These are phyloP conservation scores for Colletotrichum destructivum DNA, from an alignment of 2,329 filamentous ascomycete genomes.

Conservation along the genomic window DNA sequence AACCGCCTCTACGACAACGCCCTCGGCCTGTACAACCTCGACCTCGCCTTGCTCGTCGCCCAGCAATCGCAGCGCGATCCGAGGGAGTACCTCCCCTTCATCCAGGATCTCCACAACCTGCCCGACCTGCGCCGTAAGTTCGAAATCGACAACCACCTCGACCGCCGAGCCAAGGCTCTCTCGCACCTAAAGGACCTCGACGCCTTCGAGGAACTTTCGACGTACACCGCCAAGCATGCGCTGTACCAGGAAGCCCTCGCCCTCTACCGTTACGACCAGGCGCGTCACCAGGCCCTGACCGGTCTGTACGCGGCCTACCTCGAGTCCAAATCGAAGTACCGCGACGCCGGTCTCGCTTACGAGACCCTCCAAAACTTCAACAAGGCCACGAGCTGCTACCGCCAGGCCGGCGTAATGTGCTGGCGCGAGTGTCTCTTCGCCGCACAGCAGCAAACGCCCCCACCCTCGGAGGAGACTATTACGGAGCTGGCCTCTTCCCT, in stretches of 20 bases:
- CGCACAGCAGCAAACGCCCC: conserved; percentile 76
- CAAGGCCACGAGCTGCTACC: conserved; percentile 86
- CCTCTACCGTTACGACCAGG: conserved; percentile 86
- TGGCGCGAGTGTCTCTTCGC: conserved; percentile 94
- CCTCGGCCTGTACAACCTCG: conserved; percentile 91
- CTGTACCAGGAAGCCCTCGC: conserved; percentile 85
- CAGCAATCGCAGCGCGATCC: conserved; percentile 98
- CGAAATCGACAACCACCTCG: conserved; percentile 90
- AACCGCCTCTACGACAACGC: conserved; percentile 93
- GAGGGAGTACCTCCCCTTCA: conserved; percentile 93
- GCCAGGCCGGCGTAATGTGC: conserved; percentile 79
- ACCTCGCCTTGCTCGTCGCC: conserved; percentile 89
- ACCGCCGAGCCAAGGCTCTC: conserved; percentile 83
- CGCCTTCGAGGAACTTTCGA: conserved; percentile 82
- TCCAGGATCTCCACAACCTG: conserved; percentile 87
- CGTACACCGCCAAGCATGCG: conserved; percentile 83
- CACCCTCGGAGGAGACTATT: conserved; percentile 73
- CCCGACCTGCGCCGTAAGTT: conserved; percentile 80
- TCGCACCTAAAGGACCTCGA: conserved; percentile 80
- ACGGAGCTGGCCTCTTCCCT: conserved; percentile 79
- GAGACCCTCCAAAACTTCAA: conserved; percentile 85
- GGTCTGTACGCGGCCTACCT: conserved; percentile 85
- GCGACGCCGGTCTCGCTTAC: conserved; percentile 91
- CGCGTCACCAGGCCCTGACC: conserved; percentile 78
- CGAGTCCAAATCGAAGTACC: conserved; percentile 80